Base-by-base conservation (phyloP, 352 stramenopile species). In the Phytophthora hybrid region DNA sequence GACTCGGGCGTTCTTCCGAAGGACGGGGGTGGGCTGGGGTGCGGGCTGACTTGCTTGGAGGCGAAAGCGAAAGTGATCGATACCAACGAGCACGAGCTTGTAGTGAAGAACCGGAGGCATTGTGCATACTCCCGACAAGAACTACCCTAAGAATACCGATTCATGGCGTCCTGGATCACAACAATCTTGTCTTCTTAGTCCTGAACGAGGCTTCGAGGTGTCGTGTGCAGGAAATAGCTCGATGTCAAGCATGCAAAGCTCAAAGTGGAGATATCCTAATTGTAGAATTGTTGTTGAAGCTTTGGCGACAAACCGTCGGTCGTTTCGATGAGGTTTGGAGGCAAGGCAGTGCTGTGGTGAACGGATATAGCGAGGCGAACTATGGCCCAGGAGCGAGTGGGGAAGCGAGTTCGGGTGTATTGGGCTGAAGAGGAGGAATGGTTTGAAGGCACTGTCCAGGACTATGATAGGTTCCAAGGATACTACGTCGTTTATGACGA, bases 401-500 rank as follows among this genome's bases (percentile, higher is more conserved):
- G 89, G 3, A 78, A 81, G 59, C 88, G 88, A 39, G 88, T 94
- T 63, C 73, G 80, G 47, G 89, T 96, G 54, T 93, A 81, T 60
- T 96, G 88, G 89, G 51, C 49, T 13, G 87, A 94, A 51, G 89
- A 95, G 63, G 78, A 75, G 19, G 84, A 89, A 34, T 96, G 89
- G 88, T 96, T 95, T 70, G 62, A 69, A 47, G 89, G 88, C 0
- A 63, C 72, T 1, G 73, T 95, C 0, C 74, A 85, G 19, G 75
- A 83, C 3, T 83, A 73, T 4, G 75, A 89, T 18, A 64, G 68
- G 1, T 51, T 10, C 5, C 74, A 90, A 54, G 86, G 87, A 23
- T 87, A 79, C 57, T 96, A 81, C 29, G 82, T 96, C 31, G 62
- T 92, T 10, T 95, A 96, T 53, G 89, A 96, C 66, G 89, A 95